Evolutionary conservation across 108 stramenopile species (phyloP).

Genomic region (Cylindrotheca fusiformis): DNA sequence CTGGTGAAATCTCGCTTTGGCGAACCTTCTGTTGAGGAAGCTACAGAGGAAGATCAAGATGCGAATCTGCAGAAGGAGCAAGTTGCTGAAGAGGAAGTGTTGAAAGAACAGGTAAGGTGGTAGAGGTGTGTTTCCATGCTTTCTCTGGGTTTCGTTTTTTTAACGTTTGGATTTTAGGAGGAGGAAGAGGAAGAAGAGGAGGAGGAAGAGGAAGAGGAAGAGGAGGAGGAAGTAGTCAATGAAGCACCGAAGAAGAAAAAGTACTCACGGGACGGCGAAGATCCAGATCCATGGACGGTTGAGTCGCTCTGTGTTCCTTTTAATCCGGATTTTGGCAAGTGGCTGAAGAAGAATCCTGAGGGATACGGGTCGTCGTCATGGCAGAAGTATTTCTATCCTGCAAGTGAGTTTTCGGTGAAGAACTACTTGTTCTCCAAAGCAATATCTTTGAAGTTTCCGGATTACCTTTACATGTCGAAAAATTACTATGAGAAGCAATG

Average conservation of each 20-base stretch:
- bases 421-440: slow-evolving; percentile 86
- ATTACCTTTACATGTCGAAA: slow-evolving; percentile 83
- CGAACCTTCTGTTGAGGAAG: slow-evolving; percentile 54
- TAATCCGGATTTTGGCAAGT: slow-evolving; percentile 25
- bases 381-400: slow-evolving; percentile 93
- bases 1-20: slow-evolving; percentile 55
- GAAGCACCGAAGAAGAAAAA: slow-evolving; percentile 94
- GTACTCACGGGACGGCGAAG: slow-evolving; percentile 94
- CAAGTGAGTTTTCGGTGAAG: slow-evolving; percentile 91
- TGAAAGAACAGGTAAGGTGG: slow-evolving; percentile 89
- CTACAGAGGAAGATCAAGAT: slow-evolving; percentile 83
- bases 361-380: slow-evolving; percentile 38
- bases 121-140: slow-evolving; percentile 3
- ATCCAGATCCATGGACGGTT: slow-evolving; percentile 91
- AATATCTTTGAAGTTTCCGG: slow-evolving; percentile 72
- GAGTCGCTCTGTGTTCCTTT: slow-evolving; percentile 68
- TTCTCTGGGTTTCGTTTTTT: background rate
- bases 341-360: slow-evolving; percentile 16
- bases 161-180: slow-evolving; percentile 42
- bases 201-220: slow-evolving; percentile 87
- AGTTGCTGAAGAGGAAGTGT: slow-evolving; percentile 95
- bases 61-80: slow-evolving; percentile 91
- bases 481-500: slow-evolving; percentile 96
- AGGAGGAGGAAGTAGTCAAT: slow-evolving; percentile 93
- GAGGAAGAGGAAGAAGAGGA: slow-evolving; percentile 96